Evolutionary conservation across 2,329 filamentous ascomycete species (phyloP), one percentile per base, ranked within the genome.

Genomic region (Waltergamsia citrina): DNA sequence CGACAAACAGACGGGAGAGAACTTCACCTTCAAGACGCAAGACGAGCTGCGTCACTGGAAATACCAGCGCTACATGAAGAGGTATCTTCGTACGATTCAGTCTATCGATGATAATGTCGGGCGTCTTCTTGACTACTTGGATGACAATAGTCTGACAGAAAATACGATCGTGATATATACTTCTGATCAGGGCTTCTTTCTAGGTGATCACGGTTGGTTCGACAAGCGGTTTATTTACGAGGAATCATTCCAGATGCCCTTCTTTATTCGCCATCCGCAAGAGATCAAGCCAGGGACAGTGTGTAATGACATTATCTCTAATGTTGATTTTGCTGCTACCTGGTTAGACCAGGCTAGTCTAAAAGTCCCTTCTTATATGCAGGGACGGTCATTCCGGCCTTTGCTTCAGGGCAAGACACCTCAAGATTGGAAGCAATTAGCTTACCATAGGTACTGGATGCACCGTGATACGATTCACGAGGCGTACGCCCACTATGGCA

Each of bases 171-270:
- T 72, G 3, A 55, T 71, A n/a, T 72, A 72, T 39, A 70, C 63
- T 0, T 69, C 64, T 0, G 68, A 71, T 40, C 67, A 72, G 39
- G 69, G 69, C 6, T 72, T 72, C 51, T 73, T 72, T 46, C 59
- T 73, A 0, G 68, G 68, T 6, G 69, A 73, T 37, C 69, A 73
- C 39, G 68, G 69, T 34, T 73, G 67, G 68, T 72, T 71, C 42
- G 69, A 72, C 46, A 73, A 73, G 49, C 61, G 69, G 4, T 71
- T 73, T 47, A 71, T 73, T 62, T 73, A 73, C 47, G 68, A 74
- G 40, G 66, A 73, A 46, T 60, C 54, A 10, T 72, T 73, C 50
- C 67, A 72, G 48, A 72, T 73, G 69, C 68, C 69, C 0, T 68
- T 72, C 32, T 43, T 72, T 4, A 54, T 67, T 7, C 57, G 62